Conservation (phyloP, 352 stramenopile species). For the Thraustotheca clavata region DNA sequence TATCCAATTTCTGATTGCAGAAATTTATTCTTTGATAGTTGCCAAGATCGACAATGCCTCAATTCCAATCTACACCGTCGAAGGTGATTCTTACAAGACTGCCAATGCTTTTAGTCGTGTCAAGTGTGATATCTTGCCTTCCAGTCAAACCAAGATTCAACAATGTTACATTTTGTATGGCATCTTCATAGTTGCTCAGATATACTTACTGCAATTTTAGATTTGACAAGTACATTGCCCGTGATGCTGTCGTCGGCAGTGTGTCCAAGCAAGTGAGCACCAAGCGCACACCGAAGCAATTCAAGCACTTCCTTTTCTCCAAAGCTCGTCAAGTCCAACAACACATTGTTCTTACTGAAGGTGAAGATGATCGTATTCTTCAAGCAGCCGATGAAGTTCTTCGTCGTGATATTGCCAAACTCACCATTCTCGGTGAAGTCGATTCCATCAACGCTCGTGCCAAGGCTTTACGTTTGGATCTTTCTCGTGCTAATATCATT, state of each 20-base stretch:
- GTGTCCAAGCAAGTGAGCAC: slow-evolving; percentile 50
- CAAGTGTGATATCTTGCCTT: slow-evolving; percentile 58
- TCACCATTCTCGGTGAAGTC: slow-evolving; percentile 71
- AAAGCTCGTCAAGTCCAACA: slow-evolving; percentile 60
- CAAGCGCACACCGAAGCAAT: slow-evolving; percentile 71
- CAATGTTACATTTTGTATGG: slow-evolving; percentile 40
- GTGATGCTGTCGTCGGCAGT: slow-evolving; percentile 54
- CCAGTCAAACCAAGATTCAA: slow-evolving; percentile 58
- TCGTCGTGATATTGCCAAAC: slow-evolving; percentile 49
- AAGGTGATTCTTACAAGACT: slow-evolving; percentile 55
- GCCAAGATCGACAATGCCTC: slow-evolving; percentile 55
- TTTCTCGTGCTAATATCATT: slow-evolving; percentile 52
- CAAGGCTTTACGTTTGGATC: slow-evolving; percentile 57
- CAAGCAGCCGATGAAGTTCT: slow-evolving; percentile 68
- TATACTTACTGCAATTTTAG: not conserved
- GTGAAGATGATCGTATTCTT: slow-evolving; percentile 70
- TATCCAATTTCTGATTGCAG: not conserved
- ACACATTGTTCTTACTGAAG: slow-evolving; percentile 80
- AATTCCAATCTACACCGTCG: slow-evolving; percentile 65
- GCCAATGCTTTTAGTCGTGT: slow-evolving; percentile 45
- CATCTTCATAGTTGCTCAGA: not conserved
- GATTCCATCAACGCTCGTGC: slow-evolving; percentile 55
- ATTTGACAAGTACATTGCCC: slow-evolving; percentile 58
- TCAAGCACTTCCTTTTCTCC: slow-evolving; percentile 78
- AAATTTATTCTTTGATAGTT: slow-evolving; percentile 23